Percentiles rank a stretch among this genome's conserved stretches.
phyloP scores from a whole-genome alignment of 169 alveolate genomes.

The Plasmodium coatneyi region DNA sequence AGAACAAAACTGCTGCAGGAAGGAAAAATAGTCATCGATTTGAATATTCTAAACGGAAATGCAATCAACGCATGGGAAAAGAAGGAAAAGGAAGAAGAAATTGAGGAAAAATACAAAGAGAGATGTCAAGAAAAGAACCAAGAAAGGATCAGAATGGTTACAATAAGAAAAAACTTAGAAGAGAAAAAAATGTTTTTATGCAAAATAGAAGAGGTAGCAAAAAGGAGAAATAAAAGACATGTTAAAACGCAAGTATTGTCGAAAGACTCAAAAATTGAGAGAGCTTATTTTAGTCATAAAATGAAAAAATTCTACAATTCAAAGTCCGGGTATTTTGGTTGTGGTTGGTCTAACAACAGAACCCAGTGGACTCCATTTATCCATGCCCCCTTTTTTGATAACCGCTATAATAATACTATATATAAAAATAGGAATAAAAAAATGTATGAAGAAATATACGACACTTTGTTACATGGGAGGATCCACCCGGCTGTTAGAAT shows the following conservation, averaged over 20 bases:
- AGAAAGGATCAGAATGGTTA: conserved; percentile 38
- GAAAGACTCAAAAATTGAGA: conserved; percentile 66
- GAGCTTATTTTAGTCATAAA: conserved; percentile 73
- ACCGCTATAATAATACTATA: conserved; percentile 45
- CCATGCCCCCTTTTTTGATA: conserved; percentile 76
- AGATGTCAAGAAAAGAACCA: conserved; percentile 5
- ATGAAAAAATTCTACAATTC: conserved; percentile 71
- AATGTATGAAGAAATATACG: conserved; percentile 79
- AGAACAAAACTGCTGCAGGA: conserved; percentile 46
- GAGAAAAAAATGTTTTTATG: conserved; percentile 70
- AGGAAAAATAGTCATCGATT: conserved; percentile 68
- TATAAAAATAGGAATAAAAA: conserved; percentile 74
- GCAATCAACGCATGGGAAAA: not conserved
- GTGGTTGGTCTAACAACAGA: conserved; percentile 75
- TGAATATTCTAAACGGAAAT: conserved; percentile 4
- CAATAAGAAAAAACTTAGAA: conserved; percentile 22
- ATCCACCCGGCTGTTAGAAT: conserved; percentile 85
- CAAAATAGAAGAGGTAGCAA: conserved; percentile 67
- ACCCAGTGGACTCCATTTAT: conserved; percentile 76
- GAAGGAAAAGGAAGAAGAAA: conserved; percentile 11
- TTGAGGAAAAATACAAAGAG: conserved; percentile 23
- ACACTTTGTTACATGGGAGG: conserved; percentile 83
- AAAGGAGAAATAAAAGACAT: conserved; percentile 64
- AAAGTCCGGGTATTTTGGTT: conserved; percentile 68
- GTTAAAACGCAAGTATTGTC: conserved; percentile 67